A percentile compares a stretch with the other conserved stretches of the same genome.
Evolutionary conservation across 306 rosid genomes (phyloP).

Genomic region (Quercus glauca): DNA sequence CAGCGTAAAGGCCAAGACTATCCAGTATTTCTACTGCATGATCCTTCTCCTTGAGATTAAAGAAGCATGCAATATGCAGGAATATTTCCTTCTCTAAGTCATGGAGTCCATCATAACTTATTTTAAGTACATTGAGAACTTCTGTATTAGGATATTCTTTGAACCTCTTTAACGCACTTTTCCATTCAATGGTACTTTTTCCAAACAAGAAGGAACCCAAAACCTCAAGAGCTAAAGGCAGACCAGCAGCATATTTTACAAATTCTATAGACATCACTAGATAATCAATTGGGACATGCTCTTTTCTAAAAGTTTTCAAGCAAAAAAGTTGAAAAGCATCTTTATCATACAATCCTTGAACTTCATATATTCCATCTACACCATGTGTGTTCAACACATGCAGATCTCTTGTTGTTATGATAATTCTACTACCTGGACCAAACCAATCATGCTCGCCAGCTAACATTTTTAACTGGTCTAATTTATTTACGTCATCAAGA

Average conservation of each 20-base stretch:
- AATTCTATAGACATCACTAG: fast-evolving
- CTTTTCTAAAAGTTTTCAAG: too few species aligned
- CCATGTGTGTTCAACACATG: too few species aligned
- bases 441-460: not conserved
- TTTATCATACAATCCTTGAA: not conserved
- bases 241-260: not conserved
- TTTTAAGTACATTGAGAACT: not conserved
- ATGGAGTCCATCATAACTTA: not conserved
- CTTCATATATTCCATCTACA: not conserved
- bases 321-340: not conserved
- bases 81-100: not conserved
- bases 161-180: not conserved
- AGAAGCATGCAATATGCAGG: not conserved
- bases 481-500: too few species aligned
- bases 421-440: not conserved
- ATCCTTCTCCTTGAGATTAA: not conserved
- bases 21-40: not conserved
- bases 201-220: not conserved
- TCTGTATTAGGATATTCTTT: not conserved
- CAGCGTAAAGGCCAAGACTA: not conserved
- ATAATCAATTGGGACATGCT: too few species aligned
- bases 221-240: not conserved
- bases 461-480: too few species aligned
- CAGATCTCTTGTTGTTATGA: too few species aligned
- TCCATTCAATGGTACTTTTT: not conserved